These are phyloP conservation scores for Hypomontagnella submonticulosa DNA, from an alignment of 495 filamentous ascomycete species.

Conservation along the genomic window DNA sequence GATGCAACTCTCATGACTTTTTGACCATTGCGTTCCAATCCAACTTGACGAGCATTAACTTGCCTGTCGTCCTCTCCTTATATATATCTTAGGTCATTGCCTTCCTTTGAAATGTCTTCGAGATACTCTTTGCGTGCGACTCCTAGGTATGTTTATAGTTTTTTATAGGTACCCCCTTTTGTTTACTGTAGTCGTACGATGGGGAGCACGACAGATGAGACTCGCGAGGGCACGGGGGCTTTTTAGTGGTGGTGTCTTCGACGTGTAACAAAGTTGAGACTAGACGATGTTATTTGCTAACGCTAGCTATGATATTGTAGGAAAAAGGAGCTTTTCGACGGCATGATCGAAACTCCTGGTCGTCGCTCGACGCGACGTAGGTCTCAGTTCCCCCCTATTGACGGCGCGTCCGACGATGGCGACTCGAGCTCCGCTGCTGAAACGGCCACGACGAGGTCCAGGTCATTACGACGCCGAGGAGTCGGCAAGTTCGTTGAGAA, in stretches of 20 bases:
- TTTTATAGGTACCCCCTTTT: neutral
- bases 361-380: slow-evolving; percentile 55
- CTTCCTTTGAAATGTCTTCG: slow-evolving; percentile 40
- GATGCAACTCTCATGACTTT: slow-evolving; percentile 13
- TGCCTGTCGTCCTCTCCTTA: slow-evolving; percentile 44
- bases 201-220: neutral
- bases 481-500: slow-evolving; percentile 59
- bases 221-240: neutral
- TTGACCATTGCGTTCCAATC: slow-evolving; percentile 7
- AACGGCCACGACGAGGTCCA: slow-evolving; percentile 34
- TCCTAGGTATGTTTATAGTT: slow-evolving; percentile 43
- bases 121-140: slow-evolving; percentile 48
- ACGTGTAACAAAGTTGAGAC: neutral
- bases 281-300: slow-evolving; percentile 1
- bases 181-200: neutral
- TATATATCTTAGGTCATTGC: neutral
- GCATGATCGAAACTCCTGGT: slow-evolving; percentile 61
- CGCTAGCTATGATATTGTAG: slow-evolving; percentile 36
- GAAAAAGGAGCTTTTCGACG: slow-evolving; percentile 64
- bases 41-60: slow-evolving; percentile 39
- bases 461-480: slow-evolving; percentile 50
- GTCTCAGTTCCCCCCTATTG: slow-evolving; percentile 50
- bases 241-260: neutral
- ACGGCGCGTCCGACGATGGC: slow-evolving; percentile 55
- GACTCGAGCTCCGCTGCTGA: slow-evolving; percentile 58